Conservation (phyloP, 495 filamentous ascomycete species). For the Xylaria longipes region DNA sequence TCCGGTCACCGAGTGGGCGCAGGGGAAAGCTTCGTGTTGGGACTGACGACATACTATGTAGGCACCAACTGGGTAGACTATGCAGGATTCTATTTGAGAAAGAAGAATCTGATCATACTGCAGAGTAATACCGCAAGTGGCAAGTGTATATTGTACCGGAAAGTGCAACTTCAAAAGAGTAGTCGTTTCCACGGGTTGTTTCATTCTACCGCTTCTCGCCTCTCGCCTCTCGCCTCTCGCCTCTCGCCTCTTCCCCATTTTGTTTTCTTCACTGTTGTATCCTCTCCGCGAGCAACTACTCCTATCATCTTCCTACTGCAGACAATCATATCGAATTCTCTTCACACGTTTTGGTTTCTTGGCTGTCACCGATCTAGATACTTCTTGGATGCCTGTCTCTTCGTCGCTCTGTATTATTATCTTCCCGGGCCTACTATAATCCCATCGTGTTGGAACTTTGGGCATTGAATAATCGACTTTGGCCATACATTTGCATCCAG, state of each 20-base stretch:
- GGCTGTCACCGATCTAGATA: slow-evolving; percentile 7
- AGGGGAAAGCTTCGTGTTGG: slow-evolving; percentile 6
- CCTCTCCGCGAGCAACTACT: neutral
- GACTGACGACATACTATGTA: slow-evolving; percentile 12
- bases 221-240: no score
- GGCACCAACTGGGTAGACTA: neutral
- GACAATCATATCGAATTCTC: neutral
- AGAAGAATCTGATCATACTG: neutral
- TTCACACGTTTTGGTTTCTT: slow-evolving; percentile 8
- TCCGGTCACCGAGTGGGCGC: neutral
- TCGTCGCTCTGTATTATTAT: slow-evolving; percentile 7
- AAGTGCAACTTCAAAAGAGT: slow-evolving; percentile 1
- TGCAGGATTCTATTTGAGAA: neutral
- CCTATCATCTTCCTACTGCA: neutral
- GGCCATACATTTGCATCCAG: neutral
- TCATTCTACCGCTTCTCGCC: neutral
- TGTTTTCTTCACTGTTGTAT: neutral
- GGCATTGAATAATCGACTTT: slow-evolving; percentile 8
- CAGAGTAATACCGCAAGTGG: neutral
- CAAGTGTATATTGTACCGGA: neutral
- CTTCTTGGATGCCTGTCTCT: slow-evolving; percentile 8
- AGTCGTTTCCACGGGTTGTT: slow-evolving; percentile 17
- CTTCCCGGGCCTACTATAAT: neutral
- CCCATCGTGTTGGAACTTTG: neutral
- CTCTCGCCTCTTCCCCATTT: slow-evolving; percentile 8